phyloP scores from a whole-genome alignment of 2,329 filamentous ascomycete genomes.

The Aureobasidium zeae region DNA sequence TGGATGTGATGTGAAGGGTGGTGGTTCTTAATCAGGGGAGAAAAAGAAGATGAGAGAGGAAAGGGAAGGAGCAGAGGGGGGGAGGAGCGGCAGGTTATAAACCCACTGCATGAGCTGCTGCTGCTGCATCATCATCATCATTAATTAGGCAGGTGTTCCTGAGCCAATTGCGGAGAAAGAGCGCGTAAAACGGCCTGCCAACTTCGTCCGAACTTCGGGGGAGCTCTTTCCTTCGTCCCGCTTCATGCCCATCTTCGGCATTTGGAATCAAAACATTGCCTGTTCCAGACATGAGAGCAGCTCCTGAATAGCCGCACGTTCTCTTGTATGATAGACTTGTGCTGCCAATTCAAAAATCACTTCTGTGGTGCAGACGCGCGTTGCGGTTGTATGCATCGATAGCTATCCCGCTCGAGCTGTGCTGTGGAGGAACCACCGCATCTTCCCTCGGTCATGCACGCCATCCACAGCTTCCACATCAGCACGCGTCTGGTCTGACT shows the following conservation, averaged over 20 bases:
- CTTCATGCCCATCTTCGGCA: conserved; percentile 8
- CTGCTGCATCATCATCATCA: too few species aligned
- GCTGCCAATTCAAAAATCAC: neutral
- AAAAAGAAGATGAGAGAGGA: neutral
- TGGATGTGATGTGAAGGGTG: conserved; percentile 25
- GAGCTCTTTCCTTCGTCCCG: neutral
- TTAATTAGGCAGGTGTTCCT: conserved; percentile 2
- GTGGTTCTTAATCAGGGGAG: too few species aligned
- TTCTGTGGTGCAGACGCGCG: neutral
- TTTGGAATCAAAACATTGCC: conserved; percentile 5
- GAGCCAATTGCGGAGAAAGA: conserved; percentile 11
- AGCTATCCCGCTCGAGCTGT: too few species aligned
- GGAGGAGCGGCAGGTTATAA: conserved; percentile 11
- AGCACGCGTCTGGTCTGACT: too few species aligned
- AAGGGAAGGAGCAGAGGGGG: neutral
- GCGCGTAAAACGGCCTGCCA: neutral
- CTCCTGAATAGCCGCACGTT: too few species aligned
- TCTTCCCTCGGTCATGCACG: too few species aligned
- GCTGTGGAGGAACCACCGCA: too few species aligned
- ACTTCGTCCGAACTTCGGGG: conserved; percentile 1
- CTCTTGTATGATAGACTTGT: neutral
- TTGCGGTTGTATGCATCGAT: neutral
- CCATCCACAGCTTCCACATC: too few species aligned
- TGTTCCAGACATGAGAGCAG: neutral
- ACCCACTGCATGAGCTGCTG: neutral